These are phyloP conservation scores for Erodium texanum DNA, from an alignment of 441 rosid genomes.

Conservation along the genomic window DNA sequence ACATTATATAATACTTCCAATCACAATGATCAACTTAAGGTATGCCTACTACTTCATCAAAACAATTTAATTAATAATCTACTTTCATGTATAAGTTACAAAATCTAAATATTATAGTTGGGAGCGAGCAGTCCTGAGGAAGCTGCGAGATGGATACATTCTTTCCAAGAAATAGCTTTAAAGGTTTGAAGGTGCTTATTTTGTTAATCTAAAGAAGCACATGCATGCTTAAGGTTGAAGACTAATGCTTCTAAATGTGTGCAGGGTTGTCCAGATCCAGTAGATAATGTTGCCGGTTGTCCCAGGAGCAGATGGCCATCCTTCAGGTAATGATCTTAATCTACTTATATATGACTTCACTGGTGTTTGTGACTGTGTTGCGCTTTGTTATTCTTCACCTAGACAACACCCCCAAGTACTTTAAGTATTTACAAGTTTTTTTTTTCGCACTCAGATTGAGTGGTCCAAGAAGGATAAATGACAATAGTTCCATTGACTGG, in stretches of 20 bases:
- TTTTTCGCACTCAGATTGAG: slow-evolving; percentile 40
- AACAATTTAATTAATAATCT: slow-evolving; percentile 7
- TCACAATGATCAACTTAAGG: slow-evolving; percentile 96
- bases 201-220: slow-evolving; percentile 10
- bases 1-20: slow-evolving; percentile 76
- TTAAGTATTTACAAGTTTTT: slow-evolving; percentile 16
- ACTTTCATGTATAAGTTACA: slow-evolving; percentile 27
- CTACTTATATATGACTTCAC: neutral
- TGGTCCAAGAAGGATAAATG: slow-evolving; percentile 45
- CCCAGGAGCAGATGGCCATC: slow-evolving; percentile 64
- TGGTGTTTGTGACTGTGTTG: neutral
- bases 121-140: slow-evolving; percentile 98
- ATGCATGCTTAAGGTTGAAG: slow-evolving; percentile 13
- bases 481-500: slow-evolving; percentile 60
- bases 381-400: slow-evolving; percentile 8
- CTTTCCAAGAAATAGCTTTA: slow-evolving; percentile 66
- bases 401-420: neutral
- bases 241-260: slow-evolving; percentile 25
- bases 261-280: slow-evolving; percentile 50
- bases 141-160: slow-evolving; percentile 94
- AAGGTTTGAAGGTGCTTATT: slow-evolving; percentile 40
- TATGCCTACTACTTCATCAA: slow-evolving; percentile 30
- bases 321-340: slow-evolving; percentile 36
- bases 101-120: slow-evolving; percentile 43
- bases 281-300: slow-evolving; percentile 37